Evolutionary conservation across 2,329 filamentous ascomycete genomes (phyloP), one percentile per base, ranked within the genome.

Genomic region (Aphanocladium album): DNA sequence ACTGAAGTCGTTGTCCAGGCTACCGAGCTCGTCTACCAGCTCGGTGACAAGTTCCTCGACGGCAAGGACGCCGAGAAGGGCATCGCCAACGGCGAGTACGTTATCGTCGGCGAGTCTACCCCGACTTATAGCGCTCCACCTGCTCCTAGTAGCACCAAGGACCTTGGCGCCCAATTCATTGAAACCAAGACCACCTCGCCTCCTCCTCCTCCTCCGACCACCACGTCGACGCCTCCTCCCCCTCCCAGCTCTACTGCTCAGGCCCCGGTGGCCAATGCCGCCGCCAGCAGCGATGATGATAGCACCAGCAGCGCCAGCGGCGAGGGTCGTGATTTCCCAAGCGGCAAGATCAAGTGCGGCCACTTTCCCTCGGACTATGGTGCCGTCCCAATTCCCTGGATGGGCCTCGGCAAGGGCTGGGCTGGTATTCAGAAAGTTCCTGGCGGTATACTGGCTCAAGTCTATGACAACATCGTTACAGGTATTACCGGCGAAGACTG

Each of bases 321-420:
- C 55, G 66, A 93, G 59, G 79, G 86, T 65, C 76, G 77, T 17
- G 77, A 86, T 8, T 98, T 98, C 80, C 89, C 89, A 14, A 88
- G 88, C 73, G 90, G 90, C 62, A 74, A 85, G 67, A 69, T 96
- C 59, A 75, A 81, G 65, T 98, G 95, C 78, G 76, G 74, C 64
- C 71, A 80, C 1, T 96, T 97, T 79, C 93, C 93, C 17, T 86
- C 85, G 3, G 79, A 85, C 0, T 98, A 96, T 70, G 95, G 95
- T 67, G 89, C 93, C 1, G 70, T 96, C 50, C 58, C 85, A 53
- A 77, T 95, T 33, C 71, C 81, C 60, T 93, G 89, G 80, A 81
- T 93, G 27, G 80, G 82, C 19, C 77, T 91, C 8, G 83, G 80
- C 63, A n/a, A n/a, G n/a, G 92, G 91, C 64, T 99, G 87, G 88